Evolutionary conservation across 805 yeast species (phyloP).

Genomic region (Ogataea siamensis): DNA sequence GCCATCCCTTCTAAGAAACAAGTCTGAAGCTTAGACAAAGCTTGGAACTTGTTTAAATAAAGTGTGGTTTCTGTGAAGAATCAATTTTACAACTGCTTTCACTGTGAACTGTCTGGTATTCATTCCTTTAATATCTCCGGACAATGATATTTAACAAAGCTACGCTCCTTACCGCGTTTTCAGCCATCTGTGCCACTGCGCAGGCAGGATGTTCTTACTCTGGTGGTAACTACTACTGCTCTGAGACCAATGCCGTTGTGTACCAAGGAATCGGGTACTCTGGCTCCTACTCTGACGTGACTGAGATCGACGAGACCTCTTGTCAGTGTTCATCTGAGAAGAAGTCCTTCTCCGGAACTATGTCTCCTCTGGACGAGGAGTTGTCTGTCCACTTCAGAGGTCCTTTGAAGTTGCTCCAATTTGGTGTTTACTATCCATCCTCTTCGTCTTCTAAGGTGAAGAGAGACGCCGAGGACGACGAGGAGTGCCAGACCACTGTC

Average conservation of each 20-base stretch:
- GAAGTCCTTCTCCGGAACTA: conserved; percentile 60
- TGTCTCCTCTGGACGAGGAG: conserved; percentile 84
- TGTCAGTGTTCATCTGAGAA: conserved; percentile 69
- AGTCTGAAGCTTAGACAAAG: conserved; percentile 6
- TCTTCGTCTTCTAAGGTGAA: conserved; percentile 37
- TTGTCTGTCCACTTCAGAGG: conserved; percentile 89
- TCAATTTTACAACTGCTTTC: background rate
- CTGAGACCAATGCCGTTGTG: conserved; percentile 52
- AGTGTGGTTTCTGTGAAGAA: background rate
- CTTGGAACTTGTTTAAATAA: conserved; percentile 2
- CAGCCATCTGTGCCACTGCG: conserved; percentile 23
- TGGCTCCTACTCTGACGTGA: conserved; percentile 73
- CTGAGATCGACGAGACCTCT: conserved; percentile 57
- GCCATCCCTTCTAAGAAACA: conserved; percentile 13
- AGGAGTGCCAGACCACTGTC: conserved; percentile 45
- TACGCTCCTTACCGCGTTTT: conserved; percentile 22
- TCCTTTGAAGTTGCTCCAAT: conserved; percentile 74
- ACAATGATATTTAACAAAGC: conserved; percentile 25
- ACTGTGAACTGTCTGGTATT: conserved; percentile 11
- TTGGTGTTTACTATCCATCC: conserved; percentile 84
- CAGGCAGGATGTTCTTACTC: conserved; percentile 35
- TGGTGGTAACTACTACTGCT: conserved; percentile 84
- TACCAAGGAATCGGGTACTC: conserved; percentile 75
- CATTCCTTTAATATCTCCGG: conserved; percentile 13
- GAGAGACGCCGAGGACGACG: conserved; percentile 32